phyloP scores from a whole-genome alignment of 176 grass and related monocot species.

The barley (Hordeum vulgare) region DNA sequence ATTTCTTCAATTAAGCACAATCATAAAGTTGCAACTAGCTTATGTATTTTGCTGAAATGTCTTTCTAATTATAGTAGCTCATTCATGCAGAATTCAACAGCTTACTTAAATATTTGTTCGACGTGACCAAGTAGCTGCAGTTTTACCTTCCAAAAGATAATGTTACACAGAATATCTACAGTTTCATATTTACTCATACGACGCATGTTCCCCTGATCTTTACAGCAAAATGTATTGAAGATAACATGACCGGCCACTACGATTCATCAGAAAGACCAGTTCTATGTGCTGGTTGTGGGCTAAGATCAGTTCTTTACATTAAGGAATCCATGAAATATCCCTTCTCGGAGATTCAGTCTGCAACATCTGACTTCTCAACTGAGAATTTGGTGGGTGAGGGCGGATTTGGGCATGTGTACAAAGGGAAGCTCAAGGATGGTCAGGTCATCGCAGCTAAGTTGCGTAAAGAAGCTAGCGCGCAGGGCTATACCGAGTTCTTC shows the following conservation, averaged over 20 bases:
- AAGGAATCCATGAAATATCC: conserved; percentile 73
- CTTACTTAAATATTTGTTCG: background rate
- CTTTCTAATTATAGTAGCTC: background rate
- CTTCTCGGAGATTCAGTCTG: conserved; percentile 61
- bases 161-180: background rate
- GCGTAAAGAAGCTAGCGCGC: conserved; percentile 59
- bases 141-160: background rate
- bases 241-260: conserved; percentile 16
- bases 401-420: conserved; percentile 67
- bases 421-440: conserved; percentile 68
- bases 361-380: conserved; percentile 53
- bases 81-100: background rate
- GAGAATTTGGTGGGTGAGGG: conserved; percentile 62
- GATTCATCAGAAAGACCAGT: conserved; percentile 47
- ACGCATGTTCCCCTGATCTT: background rate
- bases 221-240: conserved; percentile 32
- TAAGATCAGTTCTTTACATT: conserved; percentile 59
- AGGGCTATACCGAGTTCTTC: conserved; percentile 73
- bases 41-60: background rate
- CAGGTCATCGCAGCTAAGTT: conserved; percentile 65
- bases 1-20: background rate
- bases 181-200: background rate
- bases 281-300: conserved; percentile 51
- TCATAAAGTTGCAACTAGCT: background rate
- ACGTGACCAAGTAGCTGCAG: background rate